A percentile compares a stretch with the other conserved stretches of the same genome.
phyloP scores from a whole-genome alignment of 345 rosid genomes.

The Erysimum cheiranthoides region DNA sequence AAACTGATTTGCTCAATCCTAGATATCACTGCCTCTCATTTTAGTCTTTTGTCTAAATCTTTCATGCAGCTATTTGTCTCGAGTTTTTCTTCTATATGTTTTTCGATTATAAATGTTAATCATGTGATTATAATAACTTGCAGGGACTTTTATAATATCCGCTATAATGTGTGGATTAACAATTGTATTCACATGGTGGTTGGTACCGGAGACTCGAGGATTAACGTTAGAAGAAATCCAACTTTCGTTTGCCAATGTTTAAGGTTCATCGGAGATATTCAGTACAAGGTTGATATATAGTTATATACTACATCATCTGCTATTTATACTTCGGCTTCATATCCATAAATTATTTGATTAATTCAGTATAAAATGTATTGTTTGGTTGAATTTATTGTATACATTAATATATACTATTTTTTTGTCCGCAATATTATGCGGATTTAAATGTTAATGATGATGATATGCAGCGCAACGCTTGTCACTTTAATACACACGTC shows the following conservation, averaged over 20 bases:
- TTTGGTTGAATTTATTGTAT: not conserved
- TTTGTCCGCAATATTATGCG: not conserved
- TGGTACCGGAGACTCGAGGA: slow-evolving; percentile 63
- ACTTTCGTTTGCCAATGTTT: slow-evolving; percentile 35
- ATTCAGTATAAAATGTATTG: not conserved
- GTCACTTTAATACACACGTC: no score
- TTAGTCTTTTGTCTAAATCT: not conserved
- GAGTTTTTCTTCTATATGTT: not conserved
- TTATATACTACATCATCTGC: not conserved
- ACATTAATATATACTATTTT: not conserved
- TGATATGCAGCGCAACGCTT: no score
- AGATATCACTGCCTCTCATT: not conserved
- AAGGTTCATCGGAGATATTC: slow-evolving; percentile 1
- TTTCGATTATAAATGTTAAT: slow-evolving; percentile 1
- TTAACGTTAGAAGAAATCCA: slow-evolving; percentile 61
- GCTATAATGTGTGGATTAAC: slow-evolving; percentile 41
- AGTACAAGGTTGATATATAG: not conserved
- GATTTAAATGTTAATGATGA: not conserved
- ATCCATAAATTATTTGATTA: not conserved
- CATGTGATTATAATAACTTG: slow-evolving; percentile 28
- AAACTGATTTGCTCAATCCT: not conserved
- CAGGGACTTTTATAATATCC: slow-evolving; percentile 52
- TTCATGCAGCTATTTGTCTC: not conserved
- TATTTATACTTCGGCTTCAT: not conserved
- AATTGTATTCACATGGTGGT: slow-evolving; percentile 49